phyloP scores from a whole-genome alignment of 257 asterid species.

The Knoxia roxburghii region DNA sequence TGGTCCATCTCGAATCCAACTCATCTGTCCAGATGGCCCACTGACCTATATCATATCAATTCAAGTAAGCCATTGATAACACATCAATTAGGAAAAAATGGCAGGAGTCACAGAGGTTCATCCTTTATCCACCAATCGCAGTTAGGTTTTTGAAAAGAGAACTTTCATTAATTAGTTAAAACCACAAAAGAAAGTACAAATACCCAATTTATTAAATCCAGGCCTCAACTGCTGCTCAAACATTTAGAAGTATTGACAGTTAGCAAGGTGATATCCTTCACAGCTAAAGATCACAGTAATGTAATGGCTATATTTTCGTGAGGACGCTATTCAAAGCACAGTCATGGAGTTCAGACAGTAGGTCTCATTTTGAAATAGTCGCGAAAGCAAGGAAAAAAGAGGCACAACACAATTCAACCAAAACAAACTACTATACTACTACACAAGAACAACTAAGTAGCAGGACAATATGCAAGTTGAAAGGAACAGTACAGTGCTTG shows the following conservation, averaged over 20 bases:
- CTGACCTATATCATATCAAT: constrained; percentile 72
- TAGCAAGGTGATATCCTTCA: background rate
- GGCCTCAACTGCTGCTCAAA: background rate
- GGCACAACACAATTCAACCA: background rate
- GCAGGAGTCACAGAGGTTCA: background rate
- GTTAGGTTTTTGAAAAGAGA: background rate
- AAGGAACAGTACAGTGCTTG: background rate
- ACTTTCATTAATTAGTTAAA: background rate
- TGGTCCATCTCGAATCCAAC: constrained; percentile 91
- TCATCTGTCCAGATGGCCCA: constrained; percentile 96
- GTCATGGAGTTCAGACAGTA: background rate
- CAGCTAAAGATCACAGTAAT: background rate
- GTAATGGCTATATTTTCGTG: background rate
- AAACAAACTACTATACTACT: too few relatives aligned
- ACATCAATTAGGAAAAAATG: background rate
- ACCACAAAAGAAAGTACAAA: background rate
- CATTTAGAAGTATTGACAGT: background rate
- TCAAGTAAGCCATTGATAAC: background rate
- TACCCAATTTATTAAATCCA: background rate
- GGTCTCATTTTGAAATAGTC: background rate
- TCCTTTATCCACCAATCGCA: background rate
- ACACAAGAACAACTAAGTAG: too few relatives aligned
- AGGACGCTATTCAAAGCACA: background rate
- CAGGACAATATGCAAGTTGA: too few relatives aligned
- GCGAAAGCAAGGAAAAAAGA: background rate